Evolutionary conservation across 1,284 basidiomycete species (phyloP).

Genomic region (Ustilago cynodontis): DNA sequence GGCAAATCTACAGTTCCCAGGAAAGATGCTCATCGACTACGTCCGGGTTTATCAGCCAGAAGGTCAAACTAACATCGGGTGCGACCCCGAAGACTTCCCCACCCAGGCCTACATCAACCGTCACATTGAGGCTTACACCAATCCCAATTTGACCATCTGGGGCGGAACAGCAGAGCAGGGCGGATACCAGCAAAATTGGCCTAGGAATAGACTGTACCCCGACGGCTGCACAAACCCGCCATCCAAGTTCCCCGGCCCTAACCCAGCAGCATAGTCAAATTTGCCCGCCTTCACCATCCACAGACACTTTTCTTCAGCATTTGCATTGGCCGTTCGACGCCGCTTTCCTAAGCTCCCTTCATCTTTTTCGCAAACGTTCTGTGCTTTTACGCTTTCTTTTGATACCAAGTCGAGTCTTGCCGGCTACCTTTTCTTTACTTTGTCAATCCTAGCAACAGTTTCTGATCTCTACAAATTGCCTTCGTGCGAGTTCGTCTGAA

Average conservation of each 20-base stretch:
- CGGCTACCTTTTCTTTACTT: background rate
- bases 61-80: conserved; percentile 61
- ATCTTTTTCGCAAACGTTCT: background rate
- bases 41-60: conserved; percentile 62
- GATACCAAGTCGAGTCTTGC: conserved; percentile 14
- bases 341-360: background rate
- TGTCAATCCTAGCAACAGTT: background rate
- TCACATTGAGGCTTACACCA: conserved; percentile 59
- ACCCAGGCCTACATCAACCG: conserved; percentile 74
- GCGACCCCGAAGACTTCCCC: conserved; percentile 72
- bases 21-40: conserved; percentile 60
- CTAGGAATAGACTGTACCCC: conserved; percentile 55
- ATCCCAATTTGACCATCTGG: conserved; percentile 63
- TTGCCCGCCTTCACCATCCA: no score
- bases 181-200: conserved; percentile 63
- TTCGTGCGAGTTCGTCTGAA: background rate
- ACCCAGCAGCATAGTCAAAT: conserved; percentile 20
- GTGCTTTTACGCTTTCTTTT: conserved; percentile 4
- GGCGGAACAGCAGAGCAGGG: conserved; percentile 55
- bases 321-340: background rate
- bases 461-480: background rate
- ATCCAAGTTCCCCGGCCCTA: conserved; percentile 48
- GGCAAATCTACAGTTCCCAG: conserved; percentile 47
- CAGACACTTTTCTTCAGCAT: background rate
- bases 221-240: conserved; percentile 48